A percentile compares a stretch with the other conserved stretches of the same genome.
Evolutionary conservation across 495 filamentous ascomycete genomes (phyloP).

Genomic region (Diplogelasinospora grovesii): DNA sequence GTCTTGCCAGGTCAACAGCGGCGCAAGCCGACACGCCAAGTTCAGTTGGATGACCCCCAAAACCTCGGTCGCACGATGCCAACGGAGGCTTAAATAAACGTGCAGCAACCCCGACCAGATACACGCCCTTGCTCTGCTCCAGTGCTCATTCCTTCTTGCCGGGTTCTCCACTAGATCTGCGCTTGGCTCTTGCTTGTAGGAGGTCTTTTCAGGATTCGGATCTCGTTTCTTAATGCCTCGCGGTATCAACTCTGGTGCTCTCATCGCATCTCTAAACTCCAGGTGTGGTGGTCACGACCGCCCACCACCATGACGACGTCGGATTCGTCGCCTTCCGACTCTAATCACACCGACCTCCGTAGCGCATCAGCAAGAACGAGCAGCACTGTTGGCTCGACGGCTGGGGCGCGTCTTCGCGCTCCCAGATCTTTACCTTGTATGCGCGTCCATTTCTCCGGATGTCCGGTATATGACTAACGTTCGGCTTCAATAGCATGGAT

Average conservation of each 20-base stretch:
- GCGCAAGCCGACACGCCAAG: no score
- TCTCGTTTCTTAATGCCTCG: conserved; percentile 11
- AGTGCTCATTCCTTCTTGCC: no score
- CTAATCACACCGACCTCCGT: conserved; percentile 18
- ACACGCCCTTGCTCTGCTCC: no score
- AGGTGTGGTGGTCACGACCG: conserved; percentile 1
- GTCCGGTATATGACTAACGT: conserved; percentile 9
- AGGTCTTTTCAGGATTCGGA: no score
- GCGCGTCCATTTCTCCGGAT: conserved; percentile 1
- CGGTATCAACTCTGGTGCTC: background rate
- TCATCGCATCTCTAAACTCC: background rate
- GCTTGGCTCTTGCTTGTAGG: no score
- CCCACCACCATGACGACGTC: conserved; percentile 17
- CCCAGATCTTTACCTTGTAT: conserved; percentile 36
- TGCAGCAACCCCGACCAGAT: no score
- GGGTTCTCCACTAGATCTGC: no score
- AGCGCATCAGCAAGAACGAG: conserved; percentile 12
- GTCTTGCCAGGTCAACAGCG: no score
- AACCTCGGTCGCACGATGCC: background rate
- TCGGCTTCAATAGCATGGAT: conserved; percentile 42
- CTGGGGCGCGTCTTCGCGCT: conserved; percentile 8
- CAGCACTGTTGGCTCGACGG: conserved; percentile 8
- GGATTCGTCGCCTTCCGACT: conserved; percentile 17
- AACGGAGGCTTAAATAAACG: background rate
- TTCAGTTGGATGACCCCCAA: background rate